Evolutionary conservation across 2,329 filamentous ascomycete species (phyloP), one percentile per base, ranked within the genome.

Genomic region (Xylariales sp.): DNA sequence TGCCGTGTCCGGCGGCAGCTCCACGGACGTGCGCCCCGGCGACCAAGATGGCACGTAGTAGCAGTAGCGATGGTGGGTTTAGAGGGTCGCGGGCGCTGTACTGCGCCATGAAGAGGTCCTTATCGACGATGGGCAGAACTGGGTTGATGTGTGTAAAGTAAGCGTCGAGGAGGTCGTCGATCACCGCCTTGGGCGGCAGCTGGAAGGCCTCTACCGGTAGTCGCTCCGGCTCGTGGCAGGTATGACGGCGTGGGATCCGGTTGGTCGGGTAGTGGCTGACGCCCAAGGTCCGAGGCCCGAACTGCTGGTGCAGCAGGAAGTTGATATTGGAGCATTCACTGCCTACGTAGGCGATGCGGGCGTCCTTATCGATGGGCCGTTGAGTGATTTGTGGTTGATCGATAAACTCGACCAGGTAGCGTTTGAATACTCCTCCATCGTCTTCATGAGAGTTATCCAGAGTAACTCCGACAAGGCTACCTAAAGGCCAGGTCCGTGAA

Each of bases 261-360:
- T 53, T 64, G 55, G 47, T 69, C 45, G 50, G 66, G 53, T 54
- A 64, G 44, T 67, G 63, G 19, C 59, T 49, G 5, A 57, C 51
- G 2, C 40, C 38, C 3, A 41, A 20, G 8, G 37, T 49, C 43
- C 18, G 55, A 29, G 14, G 29, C 11, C 51, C 42, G 10, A 57
- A 54, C 41, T 70, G 67, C 43, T 75, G 72, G 11, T 70, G 67
- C 19, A 76, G 66, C 29, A 76, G 56, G 45, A 75, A 74, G 38
- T 72, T 72, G 46, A 76, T 63, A 41, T 76, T 77, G 23, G 73
- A 77, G 41, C 73, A 65, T 44, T 75, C 72, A 39, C 71, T 70
- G 6, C 73, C 73, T 30, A 77, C 72, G 46, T 73, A 77, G 40
- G 70, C 72, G 10, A 72, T 65, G 17, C 72, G 65, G 13, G 70